Conservation (phyloP, 257 asterid genomes). For the Salvia rosmarinus region DNA sequence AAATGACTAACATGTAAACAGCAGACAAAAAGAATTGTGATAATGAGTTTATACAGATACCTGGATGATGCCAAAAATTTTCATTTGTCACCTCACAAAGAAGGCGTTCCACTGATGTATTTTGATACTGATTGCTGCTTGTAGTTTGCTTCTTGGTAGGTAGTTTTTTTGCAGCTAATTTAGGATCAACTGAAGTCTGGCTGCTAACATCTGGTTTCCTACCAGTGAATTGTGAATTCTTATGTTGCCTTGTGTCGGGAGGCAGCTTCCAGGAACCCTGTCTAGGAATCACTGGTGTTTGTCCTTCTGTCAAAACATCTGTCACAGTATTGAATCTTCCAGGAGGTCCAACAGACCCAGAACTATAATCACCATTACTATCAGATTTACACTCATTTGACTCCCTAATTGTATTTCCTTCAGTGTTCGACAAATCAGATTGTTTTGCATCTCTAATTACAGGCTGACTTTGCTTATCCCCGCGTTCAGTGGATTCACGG, state of each 20-base stretch:
- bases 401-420: constrained; percentile 58
- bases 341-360: constrained; percentile 53
- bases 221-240: constrained; percentile 59
- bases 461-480: constrained; percentile 72
- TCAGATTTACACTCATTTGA: constrained; percentile 69
- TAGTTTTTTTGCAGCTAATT: constrained; percentile 61
- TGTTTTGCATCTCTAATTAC: constrained; percentile 55
- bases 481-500: constrained; percentile 64
- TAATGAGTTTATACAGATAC: constrained; percentile 42
- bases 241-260: constrained; percentile 61
- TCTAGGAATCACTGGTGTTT: constrained; percentile 53
- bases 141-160: constrained; percentile 71
- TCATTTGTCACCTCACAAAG: constrained; percentile 96
- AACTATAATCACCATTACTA: constrained; percentile 62
- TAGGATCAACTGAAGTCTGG: constrained; percentile 57
- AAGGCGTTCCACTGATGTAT: constrained; percentile 95
- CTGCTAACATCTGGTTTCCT: constrained; percentile 63
- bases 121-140: constrained; percentile 65
- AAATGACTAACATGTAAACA: not conserved
- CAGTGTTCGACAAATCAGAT: constrained; percentile 59
- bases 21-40: not conserved
- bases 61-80: constrained; percentile 96
- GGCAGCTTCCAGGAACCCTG: constrained; percentile 81
- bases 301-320: constrained; percentile 68
- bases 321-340: constrained; percentile 66